Conservation (phyloP, 495 filamentous ascomycete genomes). For the Talaromyces ruber region DNA sequence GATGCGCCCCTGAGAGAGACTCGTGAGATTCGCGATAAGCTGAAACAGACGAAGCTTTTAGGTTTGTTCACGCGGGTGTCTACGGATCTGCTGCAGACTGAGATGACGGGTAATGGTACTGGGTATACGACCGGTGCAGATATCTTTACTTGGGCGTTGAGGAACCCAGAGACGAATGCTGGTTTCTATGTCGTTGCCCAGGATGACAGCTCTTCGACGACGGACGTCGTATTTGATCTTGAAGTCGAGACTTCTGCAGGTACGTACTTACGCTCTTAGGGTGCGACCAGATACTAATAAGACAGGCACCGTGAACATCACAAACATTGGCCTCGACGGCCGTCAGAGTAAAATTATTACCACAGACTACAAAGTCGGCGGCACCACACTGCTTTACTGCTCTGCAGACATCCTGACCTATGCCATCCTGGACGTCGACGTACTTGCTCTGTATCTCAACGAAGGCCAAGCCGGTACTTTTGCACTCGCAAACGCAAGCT, state of each 20-base stretch:
- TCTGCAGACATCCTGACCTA: constrained; percentile 64
- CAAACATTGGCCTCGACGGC: constrained; percentile 55
- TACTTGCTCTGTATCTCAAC: constrained; percentile 56
- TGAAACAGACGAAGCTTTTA: constrained; percentile 46
- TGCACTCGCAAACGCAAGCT: constrained; percentile 30
- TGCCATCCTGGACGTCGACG: constrained; percentile 26
- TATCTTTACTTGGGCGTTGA: constrained; percentile 44
- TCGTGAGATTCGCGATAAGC: constrained; percentile 32
- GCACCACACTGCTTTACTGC: constrained; percentile 52
- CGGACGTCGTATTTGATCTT: constrained; percentile 47
- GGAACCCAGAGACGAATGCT: constrained; percentile 45
- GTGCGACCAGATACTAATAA: neutral
- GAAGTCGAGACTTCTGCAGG: constrained; percentile 50
- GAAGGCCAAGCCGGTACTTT: constrained; percentile 51
- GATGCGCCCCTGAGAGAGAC: constrained; percentile 34
- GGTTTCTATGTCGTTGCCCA: constrained; percentile 59
- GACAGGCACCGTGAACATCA: constrained; percentile 40
- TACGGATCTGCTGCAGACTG: constrained; percentile 39
- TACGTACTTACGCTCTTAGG: neutral
- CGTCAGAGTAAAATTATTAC: constrained; percentile 66
- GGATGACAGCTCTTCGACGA: constrained; percentile 41
- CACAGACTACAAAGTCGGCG: constrained; percentile 58
- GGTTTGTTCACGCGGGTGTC: constrained; percentile 49
- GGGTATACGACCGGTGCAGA: constrained; percentile 33
- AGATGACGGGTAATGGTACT: constrained; percentile 51